Base-by-base conservation (phyloP, 495 filamentous ascomycete species). In the Hyaloscypha bicolor region DNA sequence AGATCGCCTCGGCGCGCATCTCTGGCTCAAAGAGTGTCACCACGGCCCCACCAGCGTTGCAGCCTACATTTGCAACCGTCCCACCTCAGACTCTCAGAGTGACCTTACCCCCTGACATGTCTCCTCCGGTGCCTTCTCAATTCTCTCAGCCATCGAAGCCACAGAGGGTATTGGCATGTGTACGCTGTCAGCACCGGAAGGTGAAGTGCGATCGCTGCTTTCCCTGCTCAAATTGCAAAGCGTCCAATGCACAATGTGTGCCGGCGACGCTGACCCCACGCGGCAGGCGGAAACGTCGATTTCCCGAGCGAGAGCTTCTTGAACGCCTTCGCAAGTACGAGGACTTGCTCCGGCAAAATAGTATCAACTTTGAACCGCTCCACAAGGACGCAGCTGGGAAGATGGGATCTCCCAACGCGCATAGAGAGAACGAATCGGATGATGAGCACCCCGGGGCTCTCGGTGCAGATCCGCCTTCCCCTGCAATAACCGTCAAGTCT, bases 191-290 rank as follows among this genome's bases (percentile, higher is more conserved):
- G 69, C 85, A 85, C 64, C 81, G 87, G 58, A 91, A 90, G 75
- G 87, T 91, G 56, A 85, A 84, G 67, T 91, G 88, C 75, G 86
- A 90, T 73, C 85, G 85, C 74, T 79, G 81, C 63, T 82, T 87
- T 70, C 86, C 85, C 29, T 91, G 88, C 66, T 83, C 85, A 64
- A 86, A 87, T 78, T 90, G 87, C 72, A 75, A 81, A 73, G 88
- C 85, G 78, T 81, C 84, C 69, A 71, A 76, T n/a, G 80, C 81
- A 37, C 84, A 87, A 51, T 91, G 88, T 71, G 78, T 86, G 6
- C 85, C 86, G 33, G 80, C 83, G n/a, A 80, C 85, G 68, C 83
- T 85, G 32, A 79, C 85, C 55, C 84, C 83, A 3, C 85, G 87
- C 19, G 78, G 84, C 56, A 83, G 82, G 29, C 80, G 86, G 58